A percentile compares a stretch with the other conserved stretches of the same genome.
These are phyloP conservation scores for Ceratocystis lukuohia DNA, from an alignment of 2,329 filamentous ascomycete genomes.

Conservation along the genomic window DNA sequence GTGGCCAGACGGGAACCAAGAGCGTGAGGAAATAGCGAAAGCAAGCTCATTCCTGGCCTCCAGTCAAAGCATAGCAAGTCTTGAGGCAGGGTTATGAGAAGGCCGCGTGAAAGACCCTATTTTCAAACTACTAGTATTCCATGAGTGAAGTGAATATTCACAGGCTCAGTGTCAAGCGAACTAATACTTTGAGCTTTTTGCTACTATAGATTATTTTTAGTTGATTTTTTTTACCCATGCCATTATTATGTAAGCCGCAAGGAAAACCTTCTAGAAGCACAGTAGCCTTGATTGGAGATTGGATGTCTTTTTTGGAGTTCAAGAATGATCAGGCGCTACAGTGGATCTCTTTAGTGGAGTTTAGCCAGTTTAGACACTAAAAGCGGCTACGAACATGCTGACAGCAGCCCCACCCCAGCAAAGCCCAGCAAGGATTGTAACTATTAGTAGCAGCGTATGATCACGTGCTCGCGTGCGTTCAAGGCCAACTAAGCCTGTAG, in stretches of 20 bases:
- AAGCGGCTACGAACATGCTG: neutral
- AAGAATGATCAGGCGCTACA: neutral
- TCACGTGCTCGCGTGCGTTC: constrained; percentile 8
- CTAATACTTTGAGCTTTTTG: neutral
- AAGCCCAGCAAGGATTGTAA: no score
- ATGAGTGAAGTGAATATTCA: neutral
- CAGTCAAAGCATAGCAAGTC: neutral
- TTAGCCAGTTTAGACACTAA: neutral
- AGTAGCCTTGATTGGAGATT: neutral
- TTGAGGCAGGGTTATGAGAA: neutral
- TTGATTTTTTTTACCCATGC: neutral
- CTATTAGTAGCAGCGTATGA: neutral
- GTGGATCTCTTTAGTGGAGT: neutral
- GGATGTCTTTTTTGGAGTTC: constrained; percentile 1
- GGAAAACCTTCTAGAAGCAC: constrained; percentile 9
- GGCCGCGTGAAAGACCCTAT: no score
- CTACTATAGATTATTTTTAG: neutral
- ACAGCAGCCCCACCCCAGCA: neutral
- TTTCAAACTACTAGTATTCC: no score
- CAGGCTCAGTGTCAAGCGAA: neutral
- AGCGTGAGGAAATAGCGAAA: neutral
- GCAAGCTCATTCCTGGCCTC: constrained; percentile 3
- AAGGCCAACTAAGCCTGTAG: constrained; percentile 6
- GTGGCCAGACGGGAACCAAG: constrained; percentile 8
- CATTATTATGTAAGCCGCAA: neutral